Conservation (phyloP, 75 land plant species). For the Chamaecyparis obtusa region DNA sequence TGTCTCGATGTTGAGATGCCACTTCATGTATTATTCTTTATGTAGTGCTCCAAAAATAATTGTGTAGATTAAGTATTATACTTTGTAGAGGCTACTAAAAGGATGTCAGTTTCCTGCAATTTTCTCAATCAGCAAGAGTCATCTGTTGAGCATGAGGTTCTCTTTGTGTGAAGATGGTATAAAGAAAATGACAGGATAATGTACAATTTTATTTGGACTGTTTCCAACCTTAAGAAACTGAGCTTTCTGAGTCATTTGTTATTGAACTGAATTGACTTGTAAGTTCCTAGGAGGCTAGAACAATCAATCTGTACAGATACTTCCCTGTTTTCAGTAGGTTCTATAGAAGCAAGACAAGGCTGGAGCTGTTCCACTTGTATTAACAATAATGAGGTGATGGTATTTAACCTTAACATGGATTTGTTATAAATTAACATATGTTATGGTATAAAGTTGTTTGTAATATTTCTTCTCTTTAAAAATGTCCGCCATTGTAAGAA, state of each 20-base stretch:
- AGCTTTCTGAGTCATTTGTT: constrained; percentile 2
- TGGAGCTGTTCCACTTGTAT: constrained; percentile 7
- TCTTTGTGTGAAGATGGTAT: constrained; percentile 11
- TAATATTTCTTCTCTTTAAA: neutral
- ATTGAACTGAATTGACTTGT: neutral
- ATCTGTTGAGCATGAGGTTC: constrained; percentile 12
- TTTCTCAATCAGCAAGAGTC: constrained; percentile 10
- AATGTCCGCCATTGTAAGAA: neutral
- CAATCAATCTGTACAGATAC: constrained; percentile 3
- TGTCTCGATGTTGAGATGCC: neutral
- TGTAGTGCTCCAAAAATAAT: constrained; percentile 1
- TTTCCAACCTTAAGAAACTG: neutral
- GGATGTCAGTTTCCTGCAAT: constrained; percentile 7
- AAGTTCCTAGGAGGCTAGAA: neutral
- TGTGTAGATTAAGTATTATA: constrained; percentile 1
- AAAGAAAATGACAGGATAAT: neutral
- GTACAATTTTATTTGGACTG: constrained; percentile 9
- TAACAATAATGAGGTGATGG: neutral
- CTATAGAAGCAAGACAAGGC: neutral
- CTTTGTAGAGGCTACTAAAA: neutral
- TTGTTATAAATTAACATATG: neutral
- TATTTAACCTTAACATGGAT: neutral
- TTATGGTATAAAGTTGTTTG: neutral
- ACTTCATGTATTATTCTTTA: constrained; percentile 9
- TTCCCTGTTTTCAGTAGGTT: neutral